Percentiles rank a stretch among this genome's conserved stretches.
phyloP scores from a whole-genome alignment of 2,329 filamentous ascomycete genomes.

The Hypoxylon sp. region DNA sequence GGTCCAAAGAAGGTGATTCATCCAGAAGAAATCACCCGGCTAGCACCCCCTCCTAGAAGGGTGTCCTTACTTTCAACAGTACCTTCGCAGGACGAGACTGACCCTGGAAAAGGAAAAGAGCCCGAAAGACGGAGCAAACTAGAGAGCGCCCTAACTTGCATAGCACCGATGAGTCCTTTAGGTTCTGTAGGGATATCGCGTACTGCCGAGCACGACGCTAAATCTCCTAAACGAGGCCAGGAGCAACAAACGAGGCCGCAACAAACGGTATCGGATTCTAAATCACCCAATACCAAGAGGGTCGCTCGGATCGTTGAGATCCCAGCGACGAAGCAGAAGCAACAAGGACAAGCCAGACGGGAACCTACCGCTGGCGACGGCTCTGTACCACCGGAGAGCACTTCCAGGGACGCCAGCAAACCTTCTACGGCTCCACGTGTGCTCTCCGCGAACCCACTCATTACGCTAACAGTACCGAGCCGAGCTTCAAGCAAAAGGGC shows the following conservation, averaged over 20 bases:
- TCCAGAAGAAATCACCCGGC: conserved; percentile 23
- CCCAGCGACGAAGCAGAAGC: conserved; percentile 13
- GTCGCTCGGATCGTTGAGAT: conserved; percentile 22
- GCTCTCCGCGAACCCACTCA: conserved; percentile 9
- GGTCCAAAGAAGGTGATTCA: conserved; percentile 25
- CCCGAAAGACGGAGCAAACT: background rate
- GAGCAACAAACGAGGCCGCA: background rate
- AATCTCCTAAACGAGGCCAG: background rate
- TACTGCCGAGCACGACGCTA: background rate
- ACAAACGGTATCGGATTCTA: conserved; percentile 6
- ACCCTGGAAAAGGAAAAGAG: conserved; percentile 26
- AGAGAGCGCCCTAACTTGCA: background rate
- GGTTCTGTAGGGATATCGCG: conserved; percentile 10
- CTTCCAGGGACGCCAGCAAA: background rate
- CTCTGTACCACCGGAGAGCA: background rate
- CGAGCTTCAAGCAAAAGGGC: conserved; percentile 46
- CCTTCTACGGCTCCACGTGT: conserved; percentile 9
- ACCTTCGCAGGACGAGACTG: conserved; percentile 33
- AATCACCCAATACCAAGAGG: background rate
- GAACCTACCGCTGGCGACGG: conserved; percentile 1
- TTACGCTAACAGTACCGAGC: conserved; percentile 37
- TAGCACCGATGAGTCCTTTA: conserved; percentile 23
- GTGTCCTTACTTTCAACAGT: conserved; percentile 37
- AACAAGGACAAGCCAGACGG: background rate
- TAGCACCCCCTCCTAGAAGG: conserved; percentile 36